These are phyloP conservation scores for Ramalina intermedia DNA, from an alignment of 495 filamentous ascomycete genomes.

Conservation along the genomic window DNA sequence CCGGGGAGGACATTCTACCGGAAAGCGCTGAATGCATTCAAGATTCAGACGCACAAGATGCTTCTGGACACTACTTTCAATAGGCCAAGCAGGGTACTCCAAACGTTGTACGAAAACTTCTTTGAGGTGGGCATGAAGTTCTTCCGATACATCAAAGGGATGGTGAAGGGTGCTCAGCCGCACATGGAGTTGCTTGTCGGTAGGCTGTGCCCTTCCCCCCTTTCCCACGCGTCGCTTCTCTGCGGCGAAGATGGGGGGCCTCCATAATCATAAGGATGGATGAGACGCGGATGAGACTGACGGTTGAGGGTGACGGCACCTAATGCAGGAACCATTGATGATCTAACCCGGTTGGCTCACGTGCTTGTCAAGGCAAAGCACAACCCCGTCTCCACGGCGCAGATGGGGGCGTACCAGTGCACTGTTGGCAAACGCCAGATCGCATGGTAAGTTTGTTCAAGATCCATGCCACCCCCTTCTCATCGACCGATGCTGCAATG, in stretches of 20 bases:
- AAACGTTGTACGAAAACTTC: slow-evolving; percentile 62
- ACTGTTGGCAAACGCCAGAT: slow-evolving; percentile 49
- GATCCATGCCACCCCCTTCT: not conserved
- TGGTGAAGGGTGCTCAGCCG: slow-evolving; percentile 41
- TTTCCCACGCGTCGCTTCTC: not conserved
- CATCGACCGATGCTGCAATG: not conserved
- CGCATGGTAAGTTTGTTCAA: slow-evolving; percentile 38
- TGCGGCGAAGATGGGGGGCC: not conserved
- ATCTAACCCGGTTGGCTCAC: slow-evolving; percentile 49
- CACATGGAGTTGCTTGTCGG: slow-evolving; percentile 40
- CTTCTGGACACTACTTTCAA: slow-evolving; percentile 81
- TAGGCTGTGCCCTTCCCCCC: slow-evolving; percentile 20
- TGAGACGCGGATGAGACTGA: not conserved
- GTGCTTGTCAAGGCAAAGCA: slow-evolving; percentile 47
- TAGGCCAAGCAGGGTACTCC: slow-evolving; percentile 46
- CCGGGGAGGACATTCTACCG: slow-evolving; percentile 65
- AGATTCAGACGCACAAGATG: slow-evolving; percentile 77
- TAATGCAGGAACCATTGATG: slow-evolving; percentile 44
- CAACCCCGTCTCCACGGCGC: slow-evolving; percentile 19
- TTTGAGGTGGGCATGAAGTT: slow-evolving; percentile 67
- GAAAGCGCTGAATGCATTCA: slow-evolving; percentile 67
- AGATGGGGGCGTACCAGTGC: slow-evolving; percentile 36
- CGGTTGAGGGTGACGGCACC: slow-evolving; percentile 2
- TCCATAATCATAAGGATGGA: not conserved
- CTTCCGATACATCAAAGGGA: slow-evolving; percentile 59